A percentile compares a stretch with the other conserved stretches of the same genome.
Evolutionary conservation across 78 protist genomes (phyloP).

Genomic region (slime mould (Dictyostelium discoideum)): dicty_2.7 NC_007088.5:5967001-5967500

Average conservation of each 20-base stretch:
- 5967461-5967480: not conserved
- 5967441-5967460: not conserved
- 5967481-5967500: not conserved
- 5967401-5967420: not conserved
- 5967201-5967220: conserved; percentile 5
- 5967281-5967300: not conserved
- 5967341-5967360: not conserved
- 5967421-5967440: not conserved
- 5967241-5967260: not conserved
- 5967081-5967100: not conserved
- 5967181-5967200: not conserved
- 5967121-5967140: conserved; percentile 9
- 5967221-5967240: not conserved
- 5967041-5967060: conserved; percentile 8
- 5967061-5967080: not conserved
- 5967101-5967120: conserved; percentile 2
- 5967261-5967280: not conserved
- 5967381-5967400: not conserved
- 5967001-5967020: not conserved
- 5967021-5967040: conserved; percentile 19
- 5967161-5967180: conserved; percentile 27
- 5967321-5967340: not conserved
- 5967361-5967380: not conserved
- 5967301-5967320: not conserved
- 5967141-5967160: conserved; percentile 15